Evolutionary conservation across 345 rosid genomes (phyloP).

Genomic region (Citrus mangshanensis): DNA sequence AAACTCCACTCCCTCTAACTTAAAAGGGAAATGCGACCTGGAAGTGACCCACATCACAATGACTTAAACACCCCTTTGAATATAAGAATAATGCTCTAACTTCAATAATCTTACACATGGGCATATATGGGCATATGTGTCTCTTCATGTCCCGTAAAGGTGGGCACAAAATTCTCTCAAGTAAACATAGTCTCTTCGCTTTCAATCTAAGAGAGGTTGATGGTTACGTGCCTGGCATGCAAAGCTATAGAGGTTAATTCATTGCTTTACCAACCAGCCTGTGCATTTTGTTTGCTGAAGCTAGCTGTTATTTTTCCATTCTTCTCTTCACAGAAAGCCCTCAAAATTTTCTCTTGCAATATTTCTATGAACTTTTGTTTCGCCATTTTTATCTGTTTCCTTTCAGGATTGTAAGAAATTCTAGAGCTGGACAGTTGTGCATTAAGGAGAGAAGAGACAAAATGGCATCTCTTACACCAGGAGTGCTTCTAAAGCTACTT

Average conservation of each 20-base stretch:
- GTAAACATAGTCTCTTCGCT: constrained; percentile 50
- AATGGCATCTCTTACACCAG: constrained; percentile 87
- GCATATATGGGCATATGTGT: constrained; percentile 23
- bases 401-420: neutral
- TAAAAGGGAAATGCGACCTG: constrained; percentile 48
- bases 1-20: constrained; percentile 43
- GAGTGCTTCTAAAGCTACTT: constrained; percentile 79
- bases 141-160: constrained; percentile 11
- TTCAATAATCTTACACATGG: neutral
- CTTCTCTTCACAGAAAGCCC: neutral
- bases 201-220: constrained; percentile 63
- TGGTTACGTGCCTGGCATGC: constrained; percentile 65
- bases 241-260: constrained; percentile 29
- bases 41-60: constrained; percentile 23
- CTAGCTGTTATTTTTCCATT: neutral
- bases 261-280: neutral
- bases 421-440: neutral
- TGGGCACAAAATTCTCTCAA: constrained; percentile 14
- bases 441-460: neutral
- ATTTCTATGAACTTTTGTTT: neutral
- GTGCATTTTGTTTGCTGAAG: constrained; percentile 3
- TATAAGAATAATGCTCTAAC: neutral
- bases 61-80: constrained; percentile 19
- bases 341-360: neutral
- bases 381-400: neutral